A percentile compares a stretch with the other conserved stretches of the same genome.
These are phyloP conservation scores for Nigrograna mackinnonii DNA, from an alignment of 2,329 filamentous ascomycete species.

Conservation along the genomic window DNA sequence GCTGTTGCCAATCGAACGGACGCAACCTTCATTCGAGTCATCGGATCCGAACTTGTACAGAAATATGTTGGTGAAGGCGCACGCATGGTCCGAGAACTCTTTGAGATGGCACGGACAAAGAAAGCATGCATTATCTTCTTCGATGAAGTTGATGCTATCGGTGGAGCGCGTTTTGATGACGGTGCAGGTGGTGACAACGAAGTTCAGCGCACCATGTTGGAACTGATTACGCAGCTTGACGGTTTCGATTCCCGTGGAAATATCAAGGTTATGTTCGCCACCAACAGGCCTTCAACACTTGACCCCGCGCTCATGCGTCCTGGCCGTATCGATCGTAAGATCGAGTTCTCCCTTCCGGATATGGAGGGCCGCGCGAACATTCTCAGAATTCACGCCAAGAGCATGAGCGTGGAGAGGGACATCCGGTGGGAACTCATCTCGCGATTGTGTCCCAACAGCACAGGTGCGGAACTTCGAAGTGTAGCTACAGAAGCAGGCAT, in stretches of 20 bases:
- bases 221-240: slow-evolving; percentile 94
- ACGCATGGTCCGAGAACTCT: slow-evolving; percentile 96
- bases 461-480: slow-evolving; percentile 91
- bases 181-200: slow-evolving; percentile 97
- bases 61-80: slow-evolving; percentile 99
- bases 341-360: slow-evolving; percentile 96
- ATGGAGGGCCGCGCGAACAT: slow-evolving; percentile 98
- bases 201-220: slow-evolving; percentile 96
- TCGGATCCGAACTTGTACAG: slow-evolving; percentile 95
- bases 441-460: slow-evolving; percentile 93
- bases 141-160: slow-evolving; percentile 96
- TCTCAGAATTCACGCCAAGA: slow-evolving; percentile 97
- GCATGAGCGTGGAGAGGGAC: slow-evolving; percentile 98
- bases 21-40: slow-evolving; percentile 97
- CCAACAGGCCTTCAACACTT: slow-evolving; percentile 91
- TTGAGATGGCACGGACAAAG: slow-evolving; percentile 99
- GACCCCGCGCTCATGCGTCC: slow-evolving; percentile 98
- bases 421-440: slow-evolving; percentile 99
- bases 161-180: slow-evolving; percentile 94
- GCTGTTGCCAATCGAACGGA: slow-evolving; percentile 98
- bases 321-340: slow-evolving; percentile 97
- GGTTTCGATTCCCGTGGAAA: slow-evolving; percentile 96
- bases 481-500: slow-evolving; percentile 98
- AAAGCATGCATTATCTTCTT: slow-evolving; percentile 99
- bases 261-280: slow-evolving; percentile 99